Percentiles rank a stretch among this genome's conserved stretches.
Conservation (phyloP, 768 basidiomycete genomes). For the Lentinula edodes region DNA sequence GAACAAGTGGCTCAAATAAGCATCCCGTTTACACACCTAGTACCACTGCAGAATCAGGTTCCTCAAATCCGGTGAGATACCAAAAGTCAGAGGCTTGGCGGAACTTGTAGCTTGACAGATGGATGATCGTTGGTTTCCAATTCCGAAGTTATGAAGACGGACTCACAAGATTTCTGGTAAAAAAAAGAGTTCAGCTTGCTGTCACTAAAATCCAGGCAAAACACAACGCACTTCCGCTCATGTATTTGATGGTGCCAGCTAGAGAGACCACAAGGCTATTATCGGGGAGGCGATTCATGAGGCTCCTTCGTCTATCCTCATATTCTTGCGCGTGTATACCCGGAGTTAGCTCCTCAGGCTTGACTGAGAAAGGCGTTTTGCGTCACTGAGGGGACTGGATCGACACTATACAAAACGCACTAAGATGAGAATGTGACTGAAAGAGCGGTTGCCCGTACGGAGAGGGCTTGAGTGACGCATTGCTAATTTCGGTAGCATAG, state of each 20-base stretch:
- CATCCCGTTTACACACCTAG: slow-evolving; percentile 45
- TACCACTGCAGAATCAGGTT: slow-evolving; percentile 85
- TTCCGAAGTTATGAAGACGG: neutral
- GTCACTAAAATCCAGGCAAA: neutral
- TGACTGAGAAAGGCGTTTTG: slow-evolving; percentile 31
- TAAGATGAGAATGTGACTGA: slow-evolving; percentile 77
- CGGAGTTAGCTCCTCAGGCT: slow-evolving; percentile 67
- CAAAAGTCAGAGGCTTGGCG: slow-evolving; percentile 90
- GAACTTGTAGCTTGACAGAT: slow-evolving; percentile 76
- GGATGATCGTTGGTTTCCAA: slow-evolving; percentile 5
- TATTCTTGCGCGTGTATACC: slow-evolving; percentile 80
- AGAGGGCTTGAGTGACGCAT: slow-evolving; percentile 52
- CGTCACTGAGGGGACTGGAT: neutral
- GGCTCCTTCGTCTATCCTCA: slow-evolving; percentile 54
- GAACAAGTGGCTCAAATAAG: neutral
- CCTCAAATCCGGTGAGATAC: slow-evolving; percentile 95
- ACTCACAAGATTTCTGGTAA: slow-evolving; percentile 71
- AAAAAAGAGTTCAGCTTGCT: slow-evolving; percentile 4
- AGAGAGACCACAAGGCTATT: slow-evolving; percentile 71
- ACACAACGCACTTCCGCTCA: slow-evolving; percentile 64
- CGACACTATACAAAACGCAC: slow-evolving; percentile 27
- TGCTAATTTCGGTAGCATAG: slow-evolving; percentile 17
- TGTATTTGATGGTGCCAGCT: slow-evolving; percentile 79
- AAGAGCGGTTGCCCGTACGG: slow-evolving; percentile 74
- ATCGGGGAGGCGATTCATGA: slow-evolving; percentile 74